These are phyloP conservation scores for Monilinia vaccinii-corymbosi DNA, from an alignment of 2,329 filamentous ascomycete genomes.

Conservation along the genomic window DNA sequence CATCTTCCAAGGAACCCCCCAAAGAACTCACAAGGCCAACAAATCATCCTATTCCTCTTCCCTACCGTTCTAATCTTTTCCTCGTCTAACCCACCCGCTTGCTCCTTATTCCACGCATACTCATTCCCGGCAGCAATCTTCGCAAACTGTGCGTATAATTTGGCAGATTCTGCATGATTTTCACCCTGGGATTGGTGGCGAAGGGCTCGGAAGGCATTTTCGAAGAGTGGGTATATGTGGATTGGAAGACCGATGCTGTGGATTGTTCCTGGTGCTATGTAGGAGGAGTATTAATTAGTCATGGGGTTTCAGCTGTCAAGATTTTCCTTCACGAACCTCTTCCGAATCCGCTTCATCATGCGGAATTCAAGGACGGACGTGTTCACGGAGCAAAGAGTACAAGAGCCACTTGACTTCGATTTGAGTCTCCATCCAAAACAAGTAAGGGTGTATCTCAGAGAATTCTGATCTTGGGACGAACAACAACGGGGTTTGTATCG, in stretches of 20 bases:
- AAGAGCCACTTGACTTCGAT: too few species aligned
- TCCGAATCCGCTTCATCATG: too few species aligned
- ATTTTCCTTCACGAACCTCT: too few species aligned
- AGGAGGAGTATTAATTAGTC: not conserved
- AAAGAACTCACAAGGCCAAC: constrained; percentile 53
- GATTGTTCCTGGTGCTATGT: constrained; percentile 43
- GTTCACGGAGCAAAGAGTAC: too few species aligned
- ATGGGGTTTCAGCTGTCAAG: too few species aligned
- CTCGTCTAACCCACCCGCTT: constrained; percentile 33
- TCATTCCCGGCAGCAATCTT: constrained; percentile 43
- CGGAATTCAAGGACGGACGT: too few species aligned
- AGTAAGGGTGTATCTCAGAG: too few species aligned
- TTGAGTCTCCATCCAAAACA: too few species aligned
- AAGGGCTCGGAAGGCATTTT: constrained; percentile 52
- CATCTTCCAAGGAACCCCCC: too few species aligned
- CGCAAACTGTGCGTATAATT: constrained; percentile 53
- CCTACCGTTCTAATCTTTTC: constrained; percentile 44
- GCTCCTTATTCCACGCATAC: constrained; percentile 48
- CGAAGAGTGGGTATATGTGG: constrained; percentile 59
- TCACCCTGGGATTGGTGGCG: constrained; percentile 42
- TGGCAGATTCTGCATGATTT: constrained; percentile 50
- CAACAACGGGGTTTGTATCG: too few species aligned
- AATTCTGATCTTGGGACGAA: too few species aligned
- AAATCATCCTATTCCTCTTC: constrained; percentile 57
- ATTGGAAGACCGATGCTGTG: constrained; percentile 55